Evolutionary conservation across 192 early-diverging fungal species (phyloP).

Genomic region (Backusella psychrophila): DNA sequence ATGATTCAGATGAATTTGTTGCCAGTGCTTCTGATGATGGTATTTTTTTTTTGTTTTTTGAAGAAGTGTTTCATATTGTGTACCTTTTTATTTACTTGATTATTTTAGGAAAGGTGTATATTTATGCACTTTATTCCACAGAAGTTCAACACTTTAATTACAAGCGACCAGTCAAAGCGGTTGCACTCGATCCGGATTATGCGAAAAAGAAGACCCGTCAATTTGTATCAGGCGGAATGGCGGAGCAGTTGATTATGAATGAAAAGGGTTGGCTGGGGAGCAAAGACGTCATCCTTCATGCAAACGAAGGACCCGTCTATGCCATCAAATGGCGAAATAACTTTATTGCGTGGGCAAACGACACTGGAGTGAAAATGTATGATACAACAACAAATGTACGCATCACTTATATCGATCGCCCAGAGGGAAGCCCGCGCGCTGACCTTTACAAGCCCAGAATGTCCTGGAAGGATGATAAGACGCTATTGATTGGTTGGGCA

Average conservation of each 20-base stretch:
- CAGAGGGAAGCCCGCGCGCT: conserved; percentile 67
- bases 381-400: conserved; percentile 66
- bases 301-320: conserved; percentile 89
- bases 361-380: conserved; percentile 85
- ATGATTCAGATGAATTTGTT: conserved; percentile 82
- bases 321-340: conserved; percentile 80
- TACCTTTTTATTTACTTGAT: background rate
- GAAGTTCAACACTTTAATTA: conserved; percentile 75
- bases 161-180: conserved; percentile 83
- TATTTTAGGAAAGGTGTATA: conserved; percentile 72
- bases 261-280: conserved; percentile 95
- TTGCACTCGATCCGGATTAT: conserved; percentile 90
- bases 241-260: conserved; percentile 81
- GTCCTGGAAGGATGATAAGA: conserved; percentile 77
- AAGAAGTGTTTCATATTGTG: background rate
- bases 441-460: conserved; percentile 87
- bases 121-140: conserved; percentile 76
- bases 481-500: conserved; percentile 93
- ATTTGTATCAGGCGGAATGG: conserved; percentile 89
- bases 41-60: conserved; percentile 14
- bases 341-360: conserved; percentile 95
- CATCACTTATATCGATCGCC: conserved; percentile 84
- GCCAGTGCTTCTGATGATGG: conserved; percentile 94
- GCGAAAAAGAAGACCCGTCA: conserved; percentile 68
- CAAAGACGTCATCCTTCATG: conserved; percentile 75